Conservation (phyloP, 139 green algal genomes). For the Limnomonas spitsbergensis region DNA sequence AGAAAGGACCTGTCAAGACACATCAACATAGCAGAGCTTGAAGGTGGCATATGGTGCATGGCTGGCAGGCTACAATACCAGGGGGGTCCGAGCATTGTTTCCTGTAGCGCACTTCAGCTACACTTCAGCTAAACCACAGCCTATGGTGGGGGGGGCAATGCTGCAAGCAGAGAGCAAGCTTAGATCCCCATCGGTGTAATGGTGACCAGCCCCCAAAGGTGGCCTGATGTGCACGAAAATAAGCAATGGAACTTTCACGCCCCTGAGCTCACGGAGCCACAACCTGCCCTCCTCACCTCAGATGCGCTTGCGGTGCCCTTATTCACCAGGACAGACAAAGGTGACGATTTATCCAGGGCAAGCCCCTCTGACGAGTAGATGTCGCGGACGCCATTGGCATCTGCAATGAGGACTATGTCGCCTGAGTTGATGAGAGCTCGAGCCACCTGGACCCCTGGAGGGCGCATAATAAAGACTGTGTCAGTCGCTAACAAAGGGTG, state of each 20-base stretch:
- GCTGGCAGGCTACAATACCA: not conserved
- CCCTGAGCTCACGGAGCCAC: too few species aligned
- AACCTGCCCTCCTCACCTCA: constrained; percentile 56
- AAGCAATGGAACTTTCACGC: too few species aligned
- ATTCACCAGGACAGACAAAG: constrained; percentile 88
- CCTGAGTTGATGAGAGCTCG: constrained; percentile 71
- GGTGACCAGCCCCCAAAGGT: too few species aligned
- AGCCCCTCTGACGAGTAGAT: constrained; percentile 76
- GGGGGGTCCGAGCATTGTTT: not conserved
- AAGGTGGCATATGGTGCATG: not conserved
- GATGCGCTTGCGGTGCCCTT: constrained; percentile 88
- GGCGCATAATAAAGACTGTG: not conserved
- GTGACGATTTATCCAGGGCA: constrained; percentile 43
- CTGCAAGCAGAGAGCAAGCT: too few species aligned
- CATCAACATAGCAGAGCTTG: too few species aligned
- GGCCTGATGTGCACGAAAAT: too few species aligned
- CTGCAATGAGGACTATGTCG: constrained; percentile 92
- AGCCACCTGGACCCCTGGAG: constrained; percentile 74
- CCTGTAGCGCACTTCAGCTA: too few species aligned
- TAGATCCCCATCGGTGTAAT: too few species aligned
- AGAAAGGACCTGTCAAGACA: constrained; percentile 72
- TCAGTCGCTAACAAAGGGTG: not conserved
- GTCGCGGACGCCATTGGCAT: constrained; percentile 84
- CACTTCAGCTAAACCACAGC: too few species aligned
- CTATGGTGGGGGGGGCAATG: too few species aligned